Evolutionary conservation across 768 basidiomycete species (phyloP).

Genomic region (Psilocybe sp.): DNA sequence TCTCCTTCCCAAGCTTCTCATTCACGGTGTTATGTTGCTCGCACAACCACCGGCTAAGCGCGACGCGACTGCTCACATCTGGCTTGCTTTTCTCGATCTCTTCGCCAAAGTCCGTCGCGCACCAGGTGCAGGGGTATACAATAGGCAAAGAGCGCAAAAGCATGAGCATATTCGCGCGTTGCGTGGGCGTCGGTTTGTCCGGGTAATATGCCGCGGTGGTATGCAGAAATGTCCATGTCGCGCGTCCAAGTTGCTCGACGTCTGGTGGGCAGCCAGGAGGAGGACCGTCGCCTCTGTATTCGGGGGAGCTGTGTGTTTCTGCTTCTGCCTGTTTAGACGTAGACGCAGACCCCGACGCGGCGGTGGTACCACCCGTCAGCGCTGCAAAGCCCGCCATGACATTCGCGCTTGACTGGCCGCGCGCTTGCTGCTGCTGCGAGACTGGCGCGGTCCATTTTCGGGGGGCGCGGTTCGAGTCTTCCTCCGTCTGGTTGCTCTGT

Average conservation of each 20-base stretch:
- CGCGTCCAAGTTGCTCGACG: conserved; percentile 82
- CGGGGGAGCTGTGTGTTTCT: conserved; percentile 3
- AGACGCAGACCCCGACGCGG: conserved; percentile 11
- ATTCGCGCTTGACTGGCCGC: conserved; percentile 18
- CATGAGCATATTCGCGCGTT: conserved; percentile 81
- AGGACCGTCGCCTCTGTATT: conserved; percentile 33
- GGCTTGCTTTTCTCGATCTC: conserved; percentile 68
- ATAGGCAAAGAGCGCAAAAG: conserved; percentile 75
- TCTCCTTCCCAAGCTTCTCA: conserved; percentile 75
- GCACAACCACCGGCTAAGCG: conserved; percentile 84
- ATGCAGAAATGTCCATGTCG: conserved; percentile 97
- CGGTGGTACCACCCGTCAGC: conserved; percentile 12
- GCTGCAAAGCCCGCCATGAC: conserved; percentile 23
- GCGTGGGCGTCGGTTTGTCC: conserved; percentile 66
- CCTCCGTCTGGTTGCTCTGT: conserved; percentile 29
- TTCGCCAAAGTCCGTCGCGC: conserved; percentile 79
- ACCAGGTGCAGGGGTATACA: conserved; percentile 86
- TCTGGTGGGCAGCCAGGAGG: conserved; percentile 84
- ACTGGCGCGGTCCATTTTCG: conserved; percentile 13
- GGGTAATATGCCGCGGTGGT: conserved; percentile 96
- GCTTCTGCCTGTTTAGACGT: conserved; percentile 16
- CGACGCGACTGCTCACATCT: conserved; percentile 68
- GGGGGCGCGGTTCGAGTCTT: conserved; percentile 14
- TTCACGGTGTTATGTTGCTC: conserved; percentile 94
- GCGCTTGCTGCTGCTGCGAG: conserved; percentile 8